Base-by-base conservation (phyloP, 2,329 filamentous ascomycete genomes). In the Grosmannia penicillata region DNA sequence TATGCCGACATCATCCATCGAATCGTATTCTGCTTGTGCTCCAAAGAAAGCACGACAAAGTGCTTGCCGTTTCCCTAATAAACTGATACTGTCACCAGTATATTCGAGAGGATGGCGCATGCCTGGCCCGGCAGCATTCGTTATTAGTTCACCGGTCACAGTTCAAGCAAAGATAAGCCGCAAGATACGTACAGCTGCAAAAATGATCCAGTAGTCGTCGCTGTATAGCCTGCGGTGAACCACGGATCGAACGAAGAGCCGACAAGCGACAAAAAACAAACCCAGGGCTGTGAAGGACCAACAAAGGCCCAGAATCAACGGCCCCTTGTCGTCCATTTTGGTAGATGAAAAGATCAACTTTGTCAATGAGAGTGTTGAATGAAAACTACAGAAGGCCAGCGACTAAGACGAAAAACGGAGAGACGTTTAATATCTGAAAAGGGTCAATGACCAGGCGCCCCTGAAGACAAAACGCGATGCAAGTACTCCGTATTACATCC, bases 1-100 rank as follows among this genome's bases (percentile, higher is more conserved):
- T 37, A 37, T 2, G 35, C 21, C 1, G 35, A 17, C 13, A 37
- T 37, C 35, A 37, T 37, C 14, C 19, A 37, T n/a, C 30, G 29
- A 8, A 30, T 37, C 6, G 35, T 29, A 19, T 37, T 37, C n/a
- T 29, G 18, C 11, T 37, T 37, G n/a, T 37, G 35, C 27, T 37
- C 35, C 4, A 29, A 7, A 7, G 11, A 14, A 4, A 37, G 35
- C 21, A 13, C 21, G 13, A 6, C 9, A 17, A 37, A 37, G 11
- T 37, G 35, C 24, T 30, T 24, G 21, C 35, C 35, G 19, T 37
- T 37, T 11, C 35, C 35, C 35, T 27, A 37, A n/a, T 30, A 15
- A n/a, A 37, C 26, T 9, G 27, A 37, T 9, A 37, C 23, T 10
- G 35, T 37, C 14, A 25, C 23, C 14, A 37, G 18, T 15, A 37